Evolutionary conservation across 2,329 filamentous ascomycete genomes (phyloP).

Genomic region (Cordyceps javanica): DNA sequence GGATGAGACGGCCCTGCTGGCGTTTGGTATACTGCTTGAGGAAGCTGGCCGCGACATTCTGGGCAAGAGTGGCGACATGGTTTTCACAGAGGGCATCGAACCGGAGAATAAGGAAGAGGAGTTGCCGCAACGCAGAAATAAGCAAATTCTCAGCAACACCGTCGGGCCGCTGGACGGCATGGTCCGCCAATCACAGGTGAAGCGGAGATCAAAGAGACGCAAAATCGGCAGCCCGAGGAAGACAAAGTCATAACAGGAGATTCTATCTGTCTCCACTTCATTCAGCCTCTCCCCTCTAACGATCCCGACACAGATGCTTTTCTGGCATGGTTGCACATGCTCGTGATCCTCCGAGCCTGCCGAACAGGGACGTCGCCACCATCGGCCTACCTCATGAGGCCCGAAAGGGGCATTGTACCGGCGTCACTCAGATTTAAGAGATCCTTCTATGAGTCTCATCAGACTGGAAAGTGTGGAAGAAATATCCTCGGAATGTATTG

Average conservation of each 20-base stretch:
- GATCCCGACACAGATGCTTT: too few species aligned
- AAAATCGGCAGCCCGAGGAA: neutral
- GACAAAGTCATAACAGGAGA: neutral
- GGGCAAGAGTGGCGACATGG: slow-evolving; percentile 61
- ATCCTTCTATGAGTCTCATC: too few species aligned
- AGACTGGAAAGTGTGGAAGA: too few species aligned
- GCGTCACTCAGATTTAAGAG: too few species aligned
- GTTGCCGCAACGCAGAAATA: neutral
- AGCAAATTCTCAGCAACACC: neutral
- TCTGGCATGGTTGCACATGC: too few species aligned
- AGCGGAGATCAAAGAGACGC: neutral
- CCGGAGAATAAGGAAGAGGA: neutral
- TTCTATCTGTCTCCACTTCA: too few species aligned
- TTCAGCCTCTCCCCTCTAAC: neutral
- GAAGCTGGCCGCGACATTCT: slow-evolving; percentile 58
- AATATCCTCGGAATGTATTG: too few species aligned
- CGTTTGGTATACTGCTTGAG: slow-evolving; percentile 69
- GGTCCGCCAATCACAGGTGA: neutral
- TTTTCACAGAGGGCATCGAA: slow-evolving; percentile 56
- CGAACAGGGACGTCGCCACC: too few species aligned
- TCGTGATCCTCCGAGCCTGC: too few species aligned
- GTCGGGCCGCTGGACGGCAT: neutral
- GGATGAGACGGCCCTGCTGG: slow-evolving; percentile 72
- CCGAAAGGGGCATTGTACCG: too few species aligned
- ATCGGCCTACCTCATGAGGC: too few species aligned